Conservation (phyloP, 2,329 filamentous ascomycete species). For the Scorias spongiosa region DNA sequence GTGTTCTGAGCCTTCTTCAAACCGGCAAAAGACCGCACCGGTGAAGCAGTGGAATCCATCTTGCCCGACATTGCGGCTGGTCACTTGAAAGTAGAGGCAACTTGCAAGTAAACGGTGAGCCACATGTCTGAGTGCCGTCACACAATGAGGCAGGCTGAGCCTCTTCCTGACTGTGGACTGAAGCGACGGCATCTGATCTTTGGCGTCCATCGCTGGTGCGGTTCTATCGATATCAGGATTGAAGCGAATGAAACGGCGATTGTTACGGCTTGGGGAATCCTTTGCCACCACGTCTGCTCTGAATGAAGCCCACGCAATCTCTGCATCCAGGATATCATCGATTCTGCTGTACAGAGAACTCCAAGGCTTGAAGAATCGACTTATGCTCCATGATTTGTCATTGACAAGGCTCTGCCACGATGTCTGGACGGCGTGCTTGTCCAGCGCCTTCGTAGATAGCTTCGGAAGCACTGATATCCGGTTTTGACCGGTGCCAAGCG, state of each 20-base stretch:
- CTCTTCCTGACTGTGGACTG: conserved; percentile 5
- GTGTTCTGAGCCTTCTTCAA: conserved; percentile 6
- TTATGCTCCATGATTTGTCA: neutral
- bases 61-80: neutral
- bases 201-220: conserved; percentile 12
- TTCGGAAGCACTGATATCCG: neutral
- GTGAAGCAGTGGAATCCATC: conserved; percentile 2
- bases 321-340: conserved; percentile 12
- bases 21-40: conserved; percentile 9
- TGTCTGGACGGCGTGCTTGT: neutral
- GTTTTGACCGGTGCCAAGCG: conserved; percentile 13
- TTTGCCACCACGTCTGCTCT: conserved; percentile 5
- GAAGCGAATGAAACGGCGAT: conserved; percentile 9
- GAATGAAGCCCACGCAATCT: conserved; percentile 10
- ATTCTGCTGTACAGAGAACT: conserved; percentile 4
- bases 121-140: conserved; percentile 3
- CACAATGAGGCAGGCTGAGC: conserved; percentile 2
- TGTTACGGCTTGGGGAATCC: conserved; percentile 1
- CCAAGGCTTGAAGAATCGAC: conserved; percentile 1
- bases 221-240: conserved; percentile 7
- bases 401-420: neutral
- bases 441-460: neutral
- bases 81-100: conserved; percentile 12
- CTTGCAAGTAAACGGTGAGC: conserved; percentile 10
- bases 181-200: conserved; percentile 6